phyloP scores from a whole-genome alignment of 1,284 basidiomycete genomes.

The Heterobasidion parviporum region DNA sequence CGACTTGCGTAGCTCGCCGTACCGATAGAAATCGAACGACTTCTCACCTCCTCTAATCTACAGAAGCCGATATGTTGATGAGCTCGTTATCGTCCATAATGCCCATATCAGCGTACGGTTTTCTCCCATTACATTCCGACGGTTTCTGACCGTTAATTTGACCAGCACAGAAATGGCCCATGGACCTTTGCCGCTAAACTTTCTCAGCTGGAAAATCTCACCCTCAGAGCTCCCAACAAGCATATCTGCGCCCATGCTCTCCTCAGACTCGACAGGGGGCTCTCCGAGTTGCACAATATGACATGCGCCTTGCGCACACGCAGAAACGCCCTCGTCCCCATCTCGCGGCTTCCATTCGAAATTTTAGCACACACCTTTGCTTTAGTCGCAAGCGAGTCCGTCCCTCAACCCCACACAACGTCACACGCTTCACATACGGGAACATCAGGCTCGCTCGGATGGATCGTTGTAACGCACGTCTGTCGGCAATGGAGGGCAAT shows the following conservation, averaged over 20 bases:
- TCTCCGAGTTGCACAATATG: conserved; percentile 1
- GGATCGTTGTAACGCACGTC: conserved; percentile 7
- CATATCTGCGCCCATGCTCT: background rate
- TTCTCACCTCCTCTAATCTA: too few relatives aligned
- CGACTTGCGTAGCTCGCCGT: too few relatives aligned
- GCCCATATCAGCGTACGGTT: too few relatives aligned
- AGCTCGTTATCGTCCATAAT: too few relatives aligned
- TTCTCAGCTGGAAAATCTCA: background rate
- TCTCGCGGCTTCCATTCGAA: conserved; percentile 5
- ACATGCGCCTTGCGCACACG: conserved; percentile 1
- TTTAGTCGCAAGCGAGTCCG: background rate
- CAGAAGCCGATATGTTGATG: too few relatives aligned
- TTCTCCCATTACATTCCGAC: too few relatives aligned
- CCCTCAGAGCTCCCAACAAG: background rate
- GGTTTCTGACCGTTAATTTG: too few relatives aligned
- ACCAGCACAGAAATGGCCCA: too few relatives aligned
- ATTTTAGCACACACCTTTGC: conserved; percentile 5
- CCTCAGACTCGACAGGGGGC: background rate
- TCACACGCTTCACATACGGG: background rate
- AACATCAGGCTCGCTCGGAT: background rate
- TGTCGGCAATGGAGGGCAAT: conserved; percentile 3
- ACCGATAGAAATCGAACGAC: too few relatives aligned
- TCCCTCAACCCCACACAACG: background rate
- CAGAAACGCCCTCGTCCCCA: conserved; percentile 3
- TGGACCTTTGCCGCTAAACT: background rate